Conservation (phyloP, 2,329 filamentous ascomycete genomes). For the Fusarium nodosum region DNA sequence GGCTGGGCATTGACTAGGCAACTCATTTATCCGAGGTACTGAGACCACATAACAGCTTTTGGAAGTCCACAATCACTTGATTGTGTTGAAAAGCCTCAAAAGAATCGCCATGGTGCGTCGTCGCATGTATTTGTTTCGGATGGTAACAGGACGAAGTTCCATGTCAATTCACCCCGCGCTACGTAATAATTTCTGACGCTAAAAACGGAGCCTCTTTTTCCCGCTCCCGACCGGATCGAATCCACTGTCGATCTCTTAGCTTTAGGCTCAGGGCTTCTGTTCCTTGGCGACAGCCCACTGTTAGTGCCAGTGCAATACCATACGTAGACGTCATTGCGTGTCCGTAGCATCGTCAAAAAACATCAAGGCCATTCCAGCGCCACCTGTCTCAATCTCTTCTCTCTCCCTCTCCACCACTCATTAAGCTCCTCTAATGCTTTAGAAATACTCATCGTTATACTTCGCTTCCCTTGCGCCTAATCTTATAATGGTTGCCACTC, state of each 20-base stretch:
- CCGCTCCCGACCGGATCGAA: slow-evolving; percentile 25
- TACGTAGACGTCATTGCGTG: slow-evolving; percentile 49
- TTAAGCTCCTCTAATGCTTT: slow-evolving; percentile 19
- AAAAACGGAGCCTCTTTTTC: slow-evolving; percentile 37
- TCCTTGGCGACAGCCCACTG: slow-evolving; percentile 34
- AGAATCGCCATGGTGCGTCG: background rate
- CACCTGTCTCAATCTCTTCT: slow-evolving; percentile 8
- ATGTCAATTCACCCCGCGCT: slow-evolving; percentile 17
- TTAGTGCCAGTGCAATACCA: slow-evolving; percentile 7
- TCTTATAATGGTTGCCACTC: slow-evolving; percentile 49
- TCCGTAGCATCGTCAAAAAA: slow-evolving; percentile 32
- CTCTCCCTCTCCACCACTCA: background rate
- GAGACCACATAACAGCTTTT: no score
- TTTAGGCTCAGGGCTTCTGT: slow-evolving; percentile 3
- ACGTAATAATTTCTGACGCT: background rate
- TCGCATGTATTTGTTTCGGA: background rate
- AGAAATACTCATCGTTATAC: background rate
- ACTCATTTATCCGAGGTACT: background rate
- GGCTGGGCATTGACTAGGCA: background rate
- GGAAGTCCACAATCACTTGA: slow-evolving; percentile 9
- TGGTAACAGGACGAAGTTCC: background rate
- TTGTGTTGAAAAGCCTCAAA: background rate
- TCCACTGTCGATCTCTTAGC: slow-evolving; percentile 2
- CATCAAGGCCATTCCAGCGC: slow-evolving; percentile 23
- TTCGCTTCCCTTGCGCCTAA: slow-evolving; percentile 1